Percentiles rank a stretch among this genome's conserved stretches.
These are phyloP conservation scores for Paramecium caudatum DNA, from an alignment of 73 alveolate genomes.

Conservation along the genomic window DNA sequence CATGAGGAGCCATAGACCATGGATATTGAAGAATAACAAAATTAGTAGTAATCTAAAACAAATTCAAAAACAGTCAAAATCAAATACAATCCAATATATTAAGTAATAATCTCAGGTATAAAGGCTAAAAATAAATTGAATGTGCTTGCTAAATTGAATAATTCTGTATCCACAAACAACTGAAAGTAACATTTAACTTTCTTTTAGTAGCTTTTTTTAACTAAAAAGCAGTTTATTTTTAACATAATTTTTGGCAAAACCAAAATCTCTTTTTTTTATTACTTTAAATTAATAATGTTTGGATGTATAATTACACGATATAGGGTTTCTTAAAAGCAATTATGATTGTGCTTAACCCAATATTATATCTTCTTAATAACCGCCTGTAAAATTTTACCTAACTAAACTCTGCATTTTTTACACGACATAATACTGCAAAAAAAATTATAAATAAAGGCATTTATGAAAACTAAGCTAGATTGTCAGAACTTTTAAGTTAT, in stretches of 20 bases:
- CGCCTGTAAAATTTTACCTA: too few relatives aligned
- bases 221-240: neutral
- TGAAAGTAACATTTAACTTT: conserved; percentile 24
- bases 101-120: neutral
- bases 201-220: conserved; percentile 33
- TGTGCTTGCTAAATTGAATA: neutral
- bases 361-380: too few relatives aligned
- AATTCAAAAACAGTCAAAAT: neutral
- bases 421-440: too few relatives aligned
- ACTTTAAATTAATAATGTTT: conserved; percentile 37
- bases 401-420: too few relatives aligned
- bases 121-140: conserved; percentile 39
- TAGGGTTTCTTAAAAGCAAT: too few relatives aligned
- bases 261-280: neutral
- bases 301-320: too few relatives aligned
- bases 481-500: too few relatives aligned
- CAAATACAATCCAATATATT: neutral
- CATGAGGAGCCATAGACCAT: neutral
- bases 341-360: too few relatives aligned
- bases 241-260: neutral
- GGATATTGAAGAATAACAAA: conserved; percentile 33
- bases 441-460: too few relatives aligned
- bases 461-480: too few relatives aligned
- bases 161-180: conserved; percentile 7
- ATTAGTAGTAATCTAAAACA: neutral